Evolutionary conservation across 192 early-diverging fungal species (phyloP).

Genomic region (Linnemannia schmuckeri): DNA sequence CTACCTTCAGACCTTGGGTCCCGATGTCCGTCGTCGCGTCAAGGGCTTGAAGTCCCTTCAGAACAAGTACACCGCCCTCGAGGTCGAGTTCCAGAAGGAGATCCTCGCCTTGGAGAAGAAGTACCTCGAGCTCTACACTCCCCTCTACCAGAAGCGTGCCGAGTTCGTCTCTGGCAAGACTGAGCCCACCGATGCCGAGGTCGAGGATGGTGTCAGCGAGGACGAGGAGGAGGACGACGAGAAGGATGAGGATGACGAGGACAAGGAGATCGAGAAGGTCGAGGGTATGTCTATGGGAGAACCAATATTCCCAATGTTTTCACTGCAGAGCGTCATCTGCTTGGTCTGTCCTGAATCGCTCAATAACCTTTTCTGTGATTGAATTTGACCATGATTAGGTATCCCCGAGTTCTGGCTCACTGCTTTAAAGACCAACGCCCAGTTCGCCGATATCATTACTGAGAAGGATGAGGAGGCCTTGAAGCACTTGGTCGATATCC

Average conservation of each 20-base stretch:
- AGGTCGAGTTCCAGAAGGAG: conserved; percentile 94
- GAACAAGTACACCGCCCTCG: conserved; percentile 86
- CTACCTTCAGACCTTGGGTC: conserved; percentile 79
- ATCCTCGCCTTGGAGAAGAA: conserved; percentile 97
- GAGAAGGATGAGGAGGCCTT: conserved; percentile 91
- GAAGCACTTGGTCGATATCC: conserved; percentile 92
- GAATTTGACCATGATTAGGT: conserved; percentile 60
- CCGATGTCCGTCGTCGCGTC: conserved; percentile 86
- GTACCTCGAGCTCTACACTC: conserved; percentile 87
- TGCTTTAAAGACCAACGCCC: conserved; percentile 87
- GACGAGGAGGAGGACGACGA: conserved; percentile 72
- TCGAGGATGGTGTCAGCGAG: conserved; percentile 71
- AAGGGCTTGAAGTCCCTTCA: conserved; percentile 91
- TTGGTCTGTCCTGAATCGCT: background rate
- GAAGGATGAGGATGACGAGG: conserved; percentile 66
- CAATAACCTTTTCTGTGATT: background rate
- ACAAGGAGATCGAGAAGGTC: conserved; percentile 58
- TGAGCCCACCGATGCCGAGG: conserved; percentile 95
- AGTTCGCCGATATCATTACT: conserved; percentile 87
- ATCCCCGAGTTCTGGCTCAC: conserved; percentile 99
- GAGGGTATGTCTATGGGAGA: conserved; percentile 19
- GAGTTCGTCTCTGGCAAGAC: conserved; percentile 80
- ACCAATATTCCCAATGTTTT: background rate
- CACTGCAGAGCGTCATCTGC: background rate
- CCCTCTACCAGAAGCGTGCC: conserved; percentile 91